phyloP scores from a whole-genome alignment of 495 filamentous ascomycete genomes.

The Hypomontagnella submonticulosa region DNA sequence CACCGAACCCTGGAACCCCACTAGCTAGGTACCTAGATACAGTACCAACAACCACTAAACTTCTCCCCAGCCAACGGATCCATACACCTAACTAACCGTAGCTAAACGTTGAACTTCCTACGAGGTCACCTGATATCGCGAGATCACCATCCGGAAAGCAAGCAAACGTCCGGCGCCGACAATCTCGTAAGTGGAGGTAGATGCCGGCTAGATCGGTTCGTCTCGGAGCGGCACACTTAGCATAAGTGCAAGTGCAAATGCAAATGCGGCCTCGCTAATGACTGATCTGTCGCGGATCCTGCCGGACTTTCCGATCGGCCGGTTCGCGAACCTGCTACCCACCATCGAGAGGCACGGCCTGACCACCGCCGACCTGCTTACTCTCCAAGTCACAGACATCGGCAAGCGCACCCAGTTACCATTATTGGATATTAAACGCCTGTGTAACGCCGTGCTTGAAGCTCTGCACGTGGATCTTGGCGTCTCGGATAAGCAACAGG shows the following conservation, averaged over 20 bases:
- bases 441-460: conserved; percentile 70
- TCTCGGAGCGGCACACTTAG: background rate
- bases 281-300: conserved; percentile 89
- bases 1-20: conserved; percentile 8
- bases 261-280: conserved; percentile 61
- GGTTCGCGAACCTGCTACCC: conserved; percentile 79
- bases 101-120: conserved; percentile 8
- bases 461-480: conserved; percentile 75
- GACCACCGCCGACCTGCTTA: conserved; percentile 85
- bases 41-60: background rate
- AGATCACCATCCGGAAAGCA: background rate
- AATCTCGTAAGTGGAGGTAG: background rate
- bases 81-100: conserved; percentile 9
- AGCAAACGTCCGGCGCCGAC: conserved; percentile 2
- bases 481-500: conserved; percentile 45
- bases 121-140: conserved; percentile 42
- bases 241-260: conserved; percentile 6
- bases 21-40: conserved; percentile 7
- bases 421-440: conserved; percentile 77
- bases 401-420: conserved; percentile 87
- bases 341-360: conserved; percentile 79
- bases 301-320: conserved; percentile 76
- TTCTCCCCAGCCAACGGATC: background rate
- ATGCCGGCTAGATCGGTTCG: conserved; percentile 6
- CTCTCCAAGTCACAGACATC: conserved; percentile 83